Percentiles rank a stretch among this genome's conserved stretches.
phyloP scores from a whole-genome alignment of 108 stramenopile genomes.

The Pseudonitzschia delicatissima region DNA sequence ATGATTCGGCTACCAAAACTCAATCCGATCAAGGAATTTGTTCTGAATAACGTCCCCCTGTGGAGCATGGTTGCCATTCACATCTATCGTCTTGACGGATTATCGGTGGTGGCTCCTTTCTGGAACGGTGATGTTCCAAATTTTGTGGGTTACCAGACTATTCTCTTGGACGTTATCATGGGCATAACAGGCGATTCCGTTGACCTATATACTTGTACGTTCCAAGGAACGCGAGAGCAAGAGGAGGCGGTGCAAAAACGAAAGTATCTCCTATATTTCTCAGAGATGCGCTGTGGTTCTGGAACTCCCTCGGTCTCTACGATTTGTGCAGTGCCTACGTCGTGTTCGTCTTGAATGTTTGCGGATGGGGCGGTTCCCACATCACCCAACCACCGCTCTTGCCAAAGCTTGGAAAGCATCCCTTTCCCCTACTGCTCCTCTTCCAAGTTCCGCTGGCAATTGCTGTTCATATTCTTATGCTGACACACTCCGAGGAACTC shows the following conservation, averaged over 20 bases:
- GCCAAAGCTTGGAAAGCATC: conserved; percentile 21
- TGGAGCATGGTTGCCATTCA: conserved; percentile 21
- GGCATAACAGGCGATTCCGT: conserved; percentile 18
- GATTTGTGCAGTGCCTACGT: conserved; percentile 26
- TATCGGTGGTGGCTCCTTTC: conserved; percentile 23
- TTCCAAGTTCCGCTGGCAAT: conserved; percentile 32
- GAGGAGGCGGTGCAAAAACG: not conserved
- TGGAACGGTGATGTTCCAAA: conserved; percentile 17
- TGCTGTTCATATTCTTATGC: conserved; percentile 14
- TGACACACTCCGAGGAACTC: conserved; percentile 12
- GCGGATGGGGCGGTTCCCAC: conserved; percentile 6
- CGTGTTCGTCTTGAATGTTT: conserved; percentile 4
- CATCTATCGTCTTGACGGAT: conserved; percentile 25
- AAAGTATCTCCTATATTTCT: not conserved
- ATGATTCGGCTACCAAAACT: not conserved
- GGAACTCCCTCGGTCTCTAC: conserved; percentile 29
- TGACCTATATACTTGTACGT: not conserved
- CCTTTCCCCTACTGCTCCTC: conserved; percentile 19
- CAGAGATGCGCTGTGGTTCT: conserved; percentile 17
- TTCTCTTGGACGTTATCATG: conserved; percentile 20
- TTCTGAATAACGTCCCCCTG: conserved; percentile 12
- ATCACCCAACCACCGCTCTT: conserved; percentile 14
- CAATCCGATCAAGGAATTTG: not conserved
- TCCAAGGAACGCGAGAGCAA: not conserved
- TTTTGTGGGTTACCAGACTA: conserved; percentile 25